Base-by-base conservation (phyloP, 1,284 basidiomycete genomes). In the Mycosarcoma mackinlayi region DNA sequence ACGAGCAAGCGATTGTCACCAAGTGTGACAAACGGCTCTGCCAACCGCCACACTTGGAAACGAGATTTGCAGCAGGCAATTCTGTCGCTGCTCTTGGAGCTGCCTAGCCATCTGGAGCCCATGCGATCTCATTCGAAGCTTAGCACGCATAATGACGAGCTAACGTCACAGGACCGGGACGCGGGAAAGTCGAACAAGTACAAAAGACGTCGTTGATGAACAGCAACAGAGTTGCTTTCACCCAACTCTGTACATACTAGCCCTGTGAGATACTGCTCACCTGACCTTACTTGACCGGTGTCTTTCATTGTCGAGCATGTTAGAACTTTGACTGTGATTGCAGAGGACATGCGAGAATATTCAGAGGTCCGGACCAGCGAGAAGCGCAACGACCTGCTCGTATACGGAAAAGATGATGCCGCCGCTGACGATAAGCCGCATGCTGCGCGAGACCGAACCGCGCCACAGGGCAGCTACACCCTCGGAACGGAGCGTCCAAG, bases 401-500 rank as follows among this genome's bases (percentile, higher is more conserved):
- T 41, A 41, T 21, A 41, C 39, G 9, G 23, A 25, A 16, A 41
- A 41, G 39, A 41, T 41, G 23, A 41, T 24, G 24, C 39, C 39
- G 24, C 39, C 39, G 24, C 39, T 41, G 39, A 41, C 39, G 24
- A 41, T 41, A 11, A 41, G 24, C 4, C 39, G 39, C 39, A 41
- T 41, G 24, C 39, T 41, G 23, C 39, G 21, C 6, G 39, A 41
- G 11, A 41, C 39, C 6, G 39, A 41, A 10, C 39, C 39, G 18
- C 39, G 39, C 39, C 39, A 41, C 3, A 41, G 39, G 21, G 39
- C 39, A 27, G 18, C 9, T 18, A 27, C 39, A 27, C 39, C 39
- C 27, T 41, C 39, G 3, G 39, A 9, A 4, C 18, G 13, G 9
- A 41, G 24, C 11, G 14, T 41, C 23, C 27, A 9, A 16, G 39